Base-by-base conservation (phyloP, 208 protist species). In the Trypanosoma cruzi region DNA sequence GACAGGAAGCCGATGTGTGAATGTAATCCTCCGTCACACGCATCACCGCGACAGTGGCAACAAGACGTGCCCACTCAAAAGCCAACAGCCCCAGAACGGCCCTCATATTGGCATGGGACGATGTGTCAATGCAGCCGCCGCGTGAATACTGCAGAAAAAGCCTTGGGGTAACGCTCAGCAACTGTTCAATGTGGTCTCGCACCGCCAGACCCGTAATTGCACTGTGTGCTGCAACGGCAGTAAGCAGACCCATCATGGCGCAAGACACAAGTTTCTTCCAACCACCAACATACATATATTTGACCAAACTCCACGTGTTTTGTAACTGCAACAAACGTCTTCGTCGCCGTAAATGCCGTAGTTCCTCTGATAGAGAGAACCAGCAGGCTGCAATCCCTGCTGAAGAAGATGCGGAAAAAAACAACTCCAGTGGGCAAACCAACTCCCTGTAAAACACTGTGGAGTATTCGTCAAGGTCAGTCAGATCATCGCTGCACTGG, bases 231-330 rank as follows among this genome's bases (percentile, higher is more conserved):
- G 81, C 72, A 40, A 88, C 29, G 29, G 77, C 73, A 13, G 84
- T 89, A 37, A 88, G 64, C 31, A 64, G 36, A 36, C 68, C 64
- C 48, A 89, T 73, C 78, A 89, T 63, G 26, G 62, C 46, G 40
- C 64, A 81, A 11, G 84, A 82, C 2, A 71, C 42, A 7, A 82
- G 3, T 63, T 86, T 85, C 5, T 65, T 56, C 2, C 49, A 52
- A 3, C 80, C 81, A n/a, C 76, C 75, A 44, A 77, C 62, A 70
- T 86, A 88, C 62, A 90, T 71, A 75, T 87, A 93, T 50, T 54
- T 75, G 29, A 80, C 76, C 10, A 93, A 68, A 65, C 70, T 80
- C 53, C 73, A 79, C 34, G 88, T 61, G 40, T 81, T 83, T 4
- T 71, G 58, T 28, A 78, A 40, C 63, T 68, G 58, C 62, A 88